A percentile compares a stretch with the other conserved stretches of the same genome.
Conservation (phyloP, 139 green algal genomes). For the Coelastrella sp. region DNA sequence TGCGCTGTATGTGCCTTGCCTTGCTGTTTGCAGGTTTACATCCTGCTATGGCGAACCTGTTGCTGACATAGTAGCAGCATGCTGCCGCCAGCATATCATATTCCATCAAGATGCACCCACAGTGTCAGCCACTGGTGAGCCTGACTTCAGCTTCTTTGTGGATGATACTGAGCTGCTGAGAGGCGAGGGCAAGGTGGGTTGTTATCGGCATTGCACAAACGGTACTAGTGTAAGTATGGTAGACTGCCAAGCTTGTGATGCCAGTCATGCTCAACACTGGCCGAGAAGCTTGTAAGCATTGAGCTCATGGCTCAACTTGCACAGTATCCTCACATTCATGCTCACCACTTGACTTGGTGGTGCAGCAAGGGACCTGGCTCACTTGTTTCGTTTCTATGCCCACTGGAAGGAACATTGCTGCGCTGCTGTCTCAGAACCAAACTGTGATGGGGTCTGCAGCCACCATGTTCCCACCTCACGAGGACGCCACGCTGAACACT, state of each 20-base stretch:
- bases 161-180: neutral
- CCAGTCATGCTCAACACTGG: neutral
- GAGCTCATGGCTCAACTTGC: neutral
- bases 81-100: neutral
- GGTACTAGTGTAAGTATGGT: too few relatives aligned
- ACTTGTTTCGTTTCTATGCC: too few relatives aligned
- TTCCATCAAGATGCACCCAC: neutral
- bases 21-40: neutral
- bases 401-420: too few relatives aligned
- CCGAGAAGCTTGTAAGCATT: neutral
- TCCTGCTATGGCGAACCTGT: neutral
- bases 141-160: neutral
- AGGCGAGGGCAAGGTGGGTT: constrained; percentile 2
- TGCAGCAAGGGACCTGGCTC: too few relatives aligned
- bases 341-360: neutral
- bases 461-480: too few relatives aligned
- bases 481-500: too few relatives aligned
- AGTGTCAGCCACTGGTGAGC: neutral
- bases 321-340: neutral
- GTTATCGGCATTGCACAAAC: too few relatives aligned
- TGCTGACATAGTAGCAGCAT: neutral
- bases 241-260: neutral
- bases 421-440: too few relatives aligned
- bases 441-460: too few relatives aligned
- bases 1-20: neutral